Conservation (phyloP, 768 basidiomycete genomes). For the Gelatoporia subvermispora region DNA sequence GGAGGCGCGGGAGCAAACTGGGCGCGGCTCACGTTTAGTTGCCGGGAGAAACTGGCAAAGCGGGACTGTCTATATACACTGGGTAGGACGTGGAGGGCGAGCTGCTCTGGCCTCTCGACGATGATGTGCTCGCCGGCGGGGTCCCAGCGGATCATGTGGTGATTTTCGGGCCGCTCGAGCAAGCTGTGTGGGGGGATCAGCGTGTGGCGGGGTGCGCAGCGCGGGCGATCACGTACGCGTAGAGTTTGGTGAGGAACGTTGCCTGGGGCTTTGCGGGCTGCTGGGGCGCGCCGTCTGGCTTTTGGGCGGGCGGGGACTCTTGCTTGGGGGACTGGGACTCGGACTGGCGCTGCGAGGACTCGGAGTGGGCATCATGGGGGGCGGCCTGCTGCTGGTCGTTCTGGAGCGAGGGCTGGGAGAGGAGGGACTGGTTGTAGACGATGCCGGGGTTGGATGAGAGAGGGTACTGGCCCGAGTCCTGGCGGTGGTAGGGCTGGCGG, state of each 20-base stretch:
- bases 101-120: constrained; percentile 89
- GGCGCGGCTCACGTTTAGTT: constrained; percentile 75
- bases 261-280: constrained; percentile 71
- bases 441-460: constrained; percentile 15
- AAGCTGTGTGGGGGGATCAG: constrained; percentile 43
- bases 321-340: constrained; percentile 30
- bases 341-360: constrained; percentile 8
- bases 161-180: constrained; percentile 87
- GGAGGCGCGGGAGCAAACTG: constrained; percentile 23
- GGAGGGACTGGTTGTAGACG: constrained; percentile 25
- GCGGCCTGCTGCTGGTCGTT: constrained; percentile 16
- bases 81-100: constrained; percentile 90
- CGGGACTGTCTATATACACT: constrained; percentile 93
- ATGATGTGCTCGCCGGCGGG: constrained; percentile 92
- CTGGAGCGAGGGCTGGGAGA: constrained; percentile 13
- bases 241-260: constrained; percentile 95
- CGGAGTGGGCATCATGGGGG: constrained; percentile 14
- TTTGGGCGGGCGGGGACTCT: constrained; percentile 34
- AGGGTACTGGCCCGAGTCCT: constrained; percentile 24
- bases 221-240: constrained; percentile 60
- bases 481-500: constrained; percentile 38
- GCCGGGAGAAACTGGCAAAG: constrained; percentile 95
- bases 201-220: constrained; percentile 7
- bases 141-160: constrained; percentile 97
- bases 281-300: constrained; percentile 37